phyloP scores from a whole-genome alignment of 2,329 filamentous ascomycete genomes.

The Aspergillus candidus region DNA sequence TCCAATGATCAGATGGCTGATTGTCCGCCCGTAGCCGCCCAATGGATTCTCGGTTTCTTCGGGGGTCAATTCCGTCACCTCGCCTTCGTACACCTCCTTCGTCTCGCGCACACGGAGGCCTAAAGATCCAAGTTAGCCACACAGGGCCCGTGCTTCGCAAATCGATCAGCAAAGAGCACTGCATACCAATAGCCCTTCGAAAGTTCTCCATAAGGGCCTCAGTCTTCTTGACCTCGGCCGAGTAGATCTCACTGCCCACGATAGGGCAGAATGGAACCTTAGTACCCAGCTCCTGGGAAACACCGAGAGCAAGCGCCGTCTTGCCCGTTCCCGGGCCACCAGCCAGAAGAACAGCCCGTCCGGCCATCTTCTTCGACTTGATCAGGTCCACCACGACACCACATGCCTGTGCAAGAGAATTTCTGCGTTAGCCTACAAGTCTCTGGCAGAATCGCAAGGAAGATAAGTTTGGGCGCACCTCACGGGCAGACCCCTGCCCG shows the following conservation, averaged over 20 bases:
- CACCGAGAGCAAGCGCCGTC: conserved; percentile 88
- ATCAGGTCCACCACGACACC: conserved; percentile 95
- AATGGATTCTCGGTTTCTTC: conserved; percentile 98
- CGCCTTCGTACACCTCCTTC: conserved; percentile 98
- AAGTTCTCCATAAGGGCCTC: conserved; percentile 99
- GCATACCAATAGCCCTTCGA: conserved; percentile 77
- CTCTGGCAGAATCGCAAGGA: neutral
- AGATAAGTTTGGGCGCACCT: conserved; percentile 52
- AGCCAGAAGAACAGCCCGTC: conserved; percentile 84
- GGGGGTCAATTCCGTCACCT: conserved; percentile 94
- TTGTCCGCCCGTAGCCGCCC: conserved; percentile 94
- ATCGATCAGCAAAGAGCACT: neutral
- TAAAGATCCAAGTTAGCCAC: conserved; percentile 27
- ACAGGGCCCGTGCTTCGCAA: neutral
- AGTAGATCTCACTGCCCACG: conserved; percentile 96
- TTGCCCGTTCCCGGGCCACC: conserved; percentile 96
- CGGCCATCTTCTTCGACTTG: conserved; percentile 94
- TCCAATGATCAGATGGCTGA: conserved; percentile 89
- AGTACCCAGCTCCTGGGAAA: conserved; percentile 93
- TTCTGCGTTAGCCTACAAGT: conserved; percentile 8
- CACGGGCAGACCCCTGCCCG: conserved; percentile 78
- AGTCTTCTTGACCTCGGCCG: conserved; percentile 98
- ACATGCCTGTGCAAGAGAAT: conserved; percentile 59
- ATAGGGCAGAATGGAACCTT: conserved; percentile 99
- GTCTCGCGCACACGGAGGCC: conserved; percentile 91